These are phyloP conservation scores for Irpex sp. DNA, from an alignment of 1,284 basidiomycete genomes.

Conservation along the genomic window DNA sequence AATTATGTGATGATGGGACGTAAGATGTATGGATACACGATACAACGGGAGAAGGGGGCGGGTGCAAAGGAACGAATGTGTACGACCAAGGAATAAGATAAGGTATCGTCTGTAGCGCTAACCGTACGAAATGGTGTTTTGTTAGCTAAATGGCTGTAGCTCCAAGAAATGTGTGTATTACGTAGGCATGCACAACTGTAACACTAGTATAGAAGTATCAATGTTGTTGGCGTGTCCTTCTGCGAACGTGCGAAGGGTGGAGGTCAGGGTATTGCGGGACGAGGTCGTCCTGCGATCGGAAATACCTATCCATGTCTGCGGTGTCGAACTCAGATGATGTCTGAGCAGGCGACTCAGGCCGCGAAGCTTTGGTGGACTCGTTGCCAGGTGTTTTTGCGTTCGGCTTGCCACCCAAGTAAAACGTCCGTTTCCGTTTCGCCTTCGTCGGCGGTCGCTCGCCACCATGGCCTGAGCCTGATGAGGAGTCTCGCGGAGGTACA, in stretches of 20 bases:
- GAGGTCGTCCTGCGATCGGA: slow-evolving; percentile 49
- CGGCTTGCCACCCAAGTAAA: slow-evolving; percentile 55
- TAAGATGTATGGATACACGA: slow-evolving; percentile 19
- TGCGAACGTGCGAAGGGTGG: slow-evolving; percentile 25
- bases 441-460: slow-evolving; percentile 55
- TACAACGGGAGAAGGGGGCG: slow-evolving; percentile 2
- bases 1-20: slow-evolving; percentile 18
- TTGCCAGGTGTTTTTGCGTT: slow-evolving; percentile 15
- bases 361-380: neutral
- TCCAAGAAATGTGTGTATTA: slow-evolving; percentile 1
- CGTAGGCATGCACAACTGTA: slow-evolving; percentile 5
- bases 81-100: slow-evolving; percentile 7
- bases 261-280: slow-evolving; percentile 26
- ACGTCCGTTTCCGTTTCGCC: slow-evolving; percentile 75
- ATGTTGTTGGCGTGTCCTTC: slow-evolving; percentile 22
- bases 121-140: slow-evolving; percentile 5
- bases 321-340: slow-evolving; percentile 65
- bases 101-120: slow-evolving; percentile 12
- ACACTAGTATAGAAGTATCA: slow-evolving; percentile 9
- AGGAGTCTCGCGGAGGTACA: slow-evolving; percentile 57
- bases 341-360: slow-evolving; percentile 30
- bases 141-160: slow-evolving; percentile 3
- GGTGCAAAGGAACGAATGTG: neutral
- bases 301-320: slow-evolving; percentile 77
- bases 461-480: slow-evolving; percentile 24